Base-by-base conservation (phyloP, 2,329 filamentous ascomycete genomes). In the Penicillium sp. region DNA sequence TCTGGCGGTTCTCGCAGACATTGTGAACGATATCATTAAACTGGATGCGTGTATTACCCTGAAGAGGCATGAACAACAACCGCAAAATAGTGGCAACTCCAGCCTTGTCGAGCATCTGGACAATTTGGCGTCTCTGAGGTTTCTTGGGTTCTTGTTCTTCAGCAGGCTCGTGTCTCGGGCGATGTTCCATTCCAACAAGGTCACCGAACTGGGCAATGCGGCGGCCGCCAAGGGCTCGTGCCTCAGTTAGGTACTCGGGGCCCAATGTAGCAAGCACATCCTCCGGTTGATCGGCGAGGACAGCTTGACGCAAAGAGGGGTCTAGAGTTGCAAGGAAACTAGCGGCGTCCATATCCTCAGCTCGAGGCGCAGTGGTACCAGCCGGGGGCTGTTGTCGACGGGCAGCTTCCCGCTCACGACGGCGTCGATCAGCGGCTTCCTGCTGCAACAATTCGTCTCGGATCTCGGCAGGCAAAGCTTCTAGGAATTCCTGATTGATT, bases 21-120 rank as follows among this genome's bases (percentile, higher is more conserved):
- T 96, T 91, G 60, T 91, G 86, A 51, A 99, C 87, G 52, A 99
- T 90, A 54, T 89, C 88, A 71, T 95, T 93, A 52, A 99, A 82
- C 58, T 91, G 90, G 60, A 84, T 86, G 63, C 92, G 90, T 48
- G 95, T 89, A 60, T 90, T 95, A 22, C 90, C 91, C 62, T 93
- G 90, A 63, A 97, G 91, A 48, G 91, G 90, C 67, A 98, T 92
- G 73, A 99, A 99, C 93, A 99, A 97, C 10, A 99, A 84, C n/a
- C 96, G 90, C 44, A 99, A 82, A 33, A 99, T 80, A n/a, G 95
- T 98, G 26, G 96, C 95, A 63, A 99, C 88, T 26, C 96, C 95
- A 47, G 93, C 85, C 76, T 96, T 97, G 75, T 99, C 95, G 29
- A 99, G 85, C 89, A 99, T 96, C 72, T 99, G 95, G 24, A 96